phyloP scores from a whole-genome alignment of 805 yeast genomes.

The Saccharomycopsis fodiens region DNA sequence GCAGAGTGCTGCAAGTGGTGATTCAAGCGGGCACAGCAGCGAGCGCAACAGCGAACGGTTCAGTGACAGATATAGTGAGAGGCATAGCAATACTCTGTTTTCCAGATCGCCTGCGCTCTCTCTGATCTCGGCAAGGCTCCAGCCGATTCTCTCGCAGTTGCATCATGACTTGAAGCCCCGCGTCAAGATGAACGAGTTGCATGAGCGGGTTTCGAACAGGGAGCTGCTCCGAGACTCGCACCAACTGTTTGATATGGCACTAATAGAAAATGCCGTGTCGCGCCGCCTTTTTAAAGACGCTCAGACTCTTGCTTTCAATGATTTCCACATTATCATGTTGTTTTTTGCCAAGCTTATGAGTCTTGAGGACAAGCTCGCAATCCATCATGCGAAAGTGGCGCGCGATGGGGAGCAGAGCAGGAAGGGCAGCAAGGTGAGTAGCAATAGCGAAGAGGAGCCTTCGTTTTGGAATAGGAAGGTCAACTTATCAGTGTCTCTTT shows the following conservation, averaged over 20 bases:
- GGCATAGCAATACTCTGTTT: not conserved
- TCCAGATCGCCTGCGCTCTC: not conserved
- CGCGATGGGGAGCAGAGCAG: not conserved
- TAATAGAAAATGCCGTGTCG: not conserved
- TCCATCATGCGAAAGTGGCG: not conserved
- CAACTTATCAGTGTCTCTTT: constrained; percentile 2
- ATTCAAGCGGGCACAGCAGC: not conserved
- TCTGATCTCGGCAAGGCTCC: not conserved
- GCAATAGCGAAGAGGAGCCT: not conserved
- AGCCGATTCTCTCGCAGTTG: not conserved
- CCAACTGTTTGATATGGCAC: not conserved
- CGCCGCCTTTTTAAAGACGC: not conserved
- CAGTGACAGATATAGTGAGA: not conserved
- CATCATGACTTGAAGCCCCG: not conserved
- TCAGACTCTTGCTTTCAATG: not conserved
- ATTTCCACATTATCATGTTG: constrained; percentile 7
- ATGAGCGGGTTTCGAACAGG: not conserved
- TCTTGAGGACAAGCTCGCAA: constrained; percentile 10
- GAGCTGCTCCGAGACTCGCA: not conserved
- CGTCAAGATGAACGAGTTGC: not conserved
- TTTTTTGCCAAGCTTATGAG: constrained; percentile 14
- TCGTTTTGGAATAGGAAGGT: constrained; percentile 2
- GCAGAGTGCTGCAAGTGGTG: not conserved
- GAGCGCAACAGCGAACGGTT: not conserved
- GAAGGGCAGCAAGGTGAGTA: not conserved